These are phyloP conservation scores for Acer campestre DNA, from an alignment of 345 rosid genomes.

Conservation along the genomic window DNA sequence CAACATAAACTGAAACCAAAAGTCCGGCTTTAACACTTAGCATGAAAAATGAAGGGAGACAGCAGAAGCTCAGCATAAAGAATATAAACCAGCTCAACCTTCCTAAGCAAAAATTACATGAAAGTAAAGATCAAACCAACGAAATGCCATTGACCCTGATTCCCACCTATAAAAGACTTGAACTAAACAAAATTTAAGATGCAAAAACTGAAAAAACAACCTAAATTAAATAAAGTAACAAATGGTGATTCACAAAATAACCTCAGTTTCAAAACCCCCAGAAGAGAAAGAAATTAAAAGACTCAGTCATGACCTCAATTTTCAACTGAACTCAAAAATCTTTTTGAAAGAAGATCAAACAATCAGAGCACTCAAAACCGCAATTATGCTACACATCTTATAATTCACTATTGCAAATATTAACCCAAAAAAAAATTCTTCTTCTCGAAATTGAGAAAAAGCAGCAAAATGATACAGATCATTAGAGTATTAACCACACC, in stretches of 20 bases:
- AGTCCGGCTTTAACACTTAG: neutral
- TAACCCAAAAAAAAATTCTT: neutral
- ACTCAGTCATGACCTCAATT: neutral
- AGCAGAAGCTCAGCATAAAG: neutral
- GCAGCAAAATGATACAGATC: too few species aligned
- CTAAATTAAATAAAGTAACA: neutral
- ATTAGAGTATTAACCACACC: neutral
- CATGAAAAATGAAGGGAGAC: neutral
- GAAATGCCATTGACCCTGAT: neutral
- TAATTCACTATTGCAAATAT: neutral
- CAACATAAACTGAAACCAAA: neutral
- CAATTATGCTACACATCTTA: neutral
- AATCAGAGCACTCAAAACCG: neutral
- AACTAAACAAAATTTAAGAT: neutral
- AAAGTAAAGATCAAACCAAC: neutral
- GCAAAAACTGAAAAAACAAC: neutral
- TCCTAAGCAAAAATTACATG: neutral
- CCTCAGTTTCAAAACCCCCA: neutral
- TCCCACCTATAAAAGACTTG: neutral
- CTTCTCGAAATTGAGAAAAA: too few species aligned
- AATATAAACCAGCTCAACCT: neutral
- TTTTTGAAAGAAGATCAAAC: slow-evolving; percentile 1
- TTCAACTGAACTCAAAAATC: neutral
- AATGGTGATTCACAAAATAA: neutral
- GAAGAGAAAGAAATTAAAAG: neutral